Evolutionary conservation across 2,329 filamentous ascomycete genomes (phyloP).

Genomic region (Hortaea werneckii): DNA sequence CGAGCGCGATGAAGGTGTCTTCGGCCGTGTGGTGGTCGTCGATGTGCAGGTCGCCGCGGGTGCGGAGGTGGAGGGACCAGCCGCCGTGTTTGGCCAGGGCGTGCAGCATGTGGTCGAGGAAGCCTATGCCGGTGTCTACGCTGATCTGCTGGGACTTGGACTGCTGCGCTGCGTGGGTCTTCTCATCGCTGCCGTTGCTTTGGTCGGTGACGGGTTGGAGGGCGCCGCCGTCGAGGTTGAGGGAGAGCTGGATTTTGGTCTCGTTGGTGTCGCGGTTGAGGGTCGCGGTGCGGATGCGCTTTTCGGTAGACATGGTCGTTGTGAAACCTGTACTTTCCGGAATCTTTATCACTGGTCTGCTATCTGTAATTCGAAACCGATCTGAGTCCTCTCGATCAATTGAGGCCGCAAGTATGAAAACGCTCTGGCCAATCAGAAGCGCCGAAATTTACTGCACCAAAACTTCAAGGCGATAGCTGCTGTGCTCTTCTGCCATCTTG

Average conservation of each 20-base stretch:
- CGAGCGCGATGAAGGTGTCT: slow-evolving; percentile 87
- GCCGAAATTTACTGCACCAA: background rate
- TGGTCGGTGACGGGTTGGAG: slow-evolving; percentile 28
- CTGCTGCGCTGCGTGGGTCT: slow-evolving; percentile 66
- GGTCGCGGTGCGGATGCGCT: slow-evolving; percentile 55
- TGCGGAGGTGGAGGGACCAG: slow-evolving; percentile 77
- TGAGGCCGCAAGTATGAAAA: background rate
- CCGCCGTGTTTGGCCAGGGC: slow-evolving; percentile 91
- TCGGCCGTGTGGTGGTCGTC: slow-evolving; percentile 98
- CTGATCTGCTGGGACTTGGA: slow-evolving; percentile 78
- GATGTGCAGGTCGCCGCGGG: slow-evolving; percentile 84
- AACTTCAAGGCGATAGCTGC: background rate
- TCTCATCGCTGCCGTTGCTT: slow-evolving; percentile 48
- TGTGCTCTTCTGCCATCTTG: too few species aligned
- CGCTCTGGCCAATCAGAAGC: background rate
- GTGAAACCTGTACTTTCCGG: background rate
- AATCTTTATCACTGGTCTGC: background rate
- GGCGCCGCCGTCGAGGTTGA: slow-evolving; percentile 85
- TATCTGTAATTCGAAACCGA: background rate
- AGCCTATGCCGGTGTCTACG: slow-evolving; percentile 89
- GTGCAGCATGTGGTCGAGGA: slow-evolving; percentile 98
- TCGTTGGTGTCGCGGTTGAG: slow-evolving; percentile 91
- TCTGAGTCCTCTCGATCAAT: background rate
- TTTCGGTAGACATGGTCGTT: slow-evolving; percentile 17
- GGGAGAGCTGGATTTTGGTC: slow-evolving; percentile 86